Base-by-base conservation (phyloP, 371 early-diverging fungal species). In the Actinomucor elegans region DNA sequence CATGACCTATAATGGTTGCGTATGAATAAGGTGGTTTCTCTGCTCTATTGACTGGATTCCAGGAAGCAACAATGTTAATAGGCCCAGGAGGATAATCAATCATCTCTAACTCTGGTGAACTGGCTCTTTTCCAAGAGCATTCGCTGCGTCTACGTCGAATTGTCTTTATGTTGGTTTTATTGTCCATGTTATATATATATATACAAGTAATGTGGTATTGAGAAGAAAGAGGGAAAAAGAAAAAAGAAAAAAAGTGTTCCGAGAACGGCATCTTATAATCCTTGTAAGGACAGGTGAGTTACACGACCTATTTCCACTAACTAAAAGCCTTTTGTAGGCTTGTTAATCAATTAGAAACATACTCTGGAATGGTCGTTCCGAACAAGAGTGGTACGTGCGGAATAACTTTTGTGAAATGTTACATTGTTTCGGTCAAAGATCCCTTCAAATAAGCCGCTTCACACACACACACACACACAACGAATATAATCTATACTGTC, bases 1-100 rank as follows among this genome's bases (percentile, higher is more conserved):
- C 99, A 44, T 92, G 87, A 1, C 92, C 90, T 33, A 99, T 97
- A 5, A 99, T 76, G 9, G 88, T 86, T 14, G 97, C 93, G 61
- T 98, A 99, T 5, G 97, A 91, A 59, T 89, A 89, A 14, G 96
- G 89, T 6, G 98, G 98, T 58, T 91, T 91, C n/a, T 79, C 79
- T 28, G 57, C 46, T 35, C 64, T 64, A 53, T 73, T 61, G 11
- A 60, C 46, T 23, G 79, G 73, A 37, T 73, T 59, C 79, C 79
- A 78, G 55, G 61, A 65, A 33, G 54, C 42, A 7, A 24, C 18
- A 40, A 64, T 58, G 9, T 51, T 45, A 45, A 64, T 50, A 8
- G 64, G 64, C n/a, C 57, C 63, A 21, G 48, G 15, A 23, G 62
- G 52, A 37, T 61, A 55, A 17, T 53, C 42, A 24, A 37, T 31